Percentiles rank a stretch among this genome's conserved stretches.
Conservation (phyloP, 371 early-diverging fungal genomes). For the Apophysomyces sp. region DNA sequence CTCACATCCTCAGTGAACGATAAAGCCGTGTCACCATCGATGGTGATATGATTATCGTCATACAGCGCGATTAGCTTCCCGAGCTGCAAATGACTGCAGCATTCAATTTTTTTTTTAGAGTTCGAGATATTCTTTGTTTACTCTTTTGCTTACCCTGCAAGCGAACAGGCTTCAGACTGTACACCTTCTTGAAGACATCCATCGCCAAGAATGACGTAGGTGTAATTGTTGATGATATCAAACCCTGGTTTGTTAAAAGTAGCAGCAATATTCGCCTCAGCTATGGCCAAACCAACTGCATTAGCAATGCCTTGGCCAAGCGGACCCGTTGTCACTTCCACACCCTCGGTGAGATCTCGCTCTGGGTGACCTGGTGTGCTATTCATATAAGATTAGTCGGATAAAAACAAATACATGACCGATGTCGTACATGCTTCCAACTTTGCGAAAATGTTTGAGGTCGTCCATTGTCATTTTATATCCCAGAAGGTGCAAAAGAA, state of each 20-base stretch:
- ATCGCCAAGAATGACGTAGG: conserved; percentile 94
- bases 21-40: conserved; percentile 91
- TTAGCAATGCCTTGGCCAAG: conserved; percentile 98
- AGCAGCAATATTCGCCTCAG: conserved; percentile 86
- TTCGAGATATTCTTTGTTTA: not conserved
- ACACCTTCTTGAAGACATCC: conserved; percentile 99
- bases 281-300: conserved; percentile 97
- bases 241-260: conserved; percentile 88
- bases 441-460: conserved; percentile 92
- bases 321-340: conserved; percentile 99
- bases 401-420: conserved; percentile 10
- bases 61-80: conserved; percentile 97
- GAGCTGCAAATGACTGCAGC: conserved; percentile 84
- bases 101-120: not conserved
- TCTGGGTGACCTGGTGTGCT: conserved; percentile 98
- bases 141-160: conserved; percentile 81
- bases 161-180: conserved; percentile 92
- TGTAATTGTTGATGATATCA: conserved; percentile 82
- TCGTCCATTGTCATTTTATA: conserved; percentile 91
- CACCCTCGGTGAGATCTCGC: conserved; percentile 78
- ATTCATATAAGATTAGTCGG: conserved; percentile 4
- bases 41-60: conserved; percentile 96
- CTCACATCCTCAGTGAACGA: conserved; percentile 95
- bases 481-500: conserved; percentile 88
- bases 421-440: conserved; percentile 71